Conservation (phyloP, 164 flowering plant genomes). For the Piper betle region DNA sequence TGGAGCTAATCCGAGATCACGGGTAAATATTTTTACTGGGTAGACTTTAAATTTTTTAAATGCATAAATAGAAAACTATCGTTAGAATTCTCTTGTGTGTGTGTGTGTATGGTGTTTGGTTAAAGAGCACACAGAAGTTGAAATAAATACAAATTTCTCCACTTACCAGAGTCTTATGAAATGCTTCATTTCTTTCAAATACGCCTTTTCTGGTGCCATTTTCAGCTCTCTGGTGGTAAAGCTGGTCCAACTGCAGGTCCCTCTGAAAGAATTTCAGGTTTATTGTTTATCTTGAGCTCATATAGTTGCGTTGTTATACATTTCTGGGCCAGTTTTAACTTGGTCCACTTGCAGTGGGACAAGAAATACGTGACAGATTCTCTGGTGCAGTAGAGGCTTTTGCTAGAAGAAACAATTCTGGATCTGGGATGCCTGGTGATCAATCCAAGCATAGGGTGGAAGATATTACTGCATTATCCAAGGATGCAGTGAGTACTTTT, state of each 20-base stretch:
- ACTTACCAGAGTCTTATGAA: too few species aligned
- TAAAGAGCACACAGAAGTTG: too few species aligned
- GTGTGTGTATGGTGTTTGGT: too few species aligned
- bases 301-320: neutral
- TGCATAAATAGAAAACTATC: neutral
- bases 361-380: slow-evolving; percentile 36
- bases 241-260: slow-evolving; percentile 20
- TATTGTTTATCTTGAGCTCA: neutral
- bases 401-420: slow-evolving; percentile 30
- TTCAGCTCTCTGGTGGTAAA: slow-evolving; percentile 24
- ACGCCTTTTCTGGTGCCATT: neutral
- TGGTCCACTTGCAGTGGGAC: slow-evolving; percentile 21
- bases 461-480: slow-evolving; percentile 10
- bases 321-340: neutral
- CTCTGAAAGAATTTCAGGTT: slow-evolving; percentile 25
- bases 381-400: slow-evolving; percentile 46
- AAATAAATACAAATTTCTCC: too few species aligned
- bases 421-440: slow-evolving; percentile 28
- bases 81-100: too few species aligned
- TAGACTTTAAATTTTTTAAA: neutral
- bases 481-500: slow-evolving; percentile 9
- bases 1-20: slow-evolving; percentile 27
- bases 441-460: slow-evolving; percentile 26
- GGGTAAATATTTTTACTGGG: slow-evolving; percentile 14
- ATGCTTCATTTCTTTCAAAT: neutral